phyloP scores from a whole-genome alignment of 1,284 basidiomycete genomes.

The Megacollybia platyphylla region DNA sequence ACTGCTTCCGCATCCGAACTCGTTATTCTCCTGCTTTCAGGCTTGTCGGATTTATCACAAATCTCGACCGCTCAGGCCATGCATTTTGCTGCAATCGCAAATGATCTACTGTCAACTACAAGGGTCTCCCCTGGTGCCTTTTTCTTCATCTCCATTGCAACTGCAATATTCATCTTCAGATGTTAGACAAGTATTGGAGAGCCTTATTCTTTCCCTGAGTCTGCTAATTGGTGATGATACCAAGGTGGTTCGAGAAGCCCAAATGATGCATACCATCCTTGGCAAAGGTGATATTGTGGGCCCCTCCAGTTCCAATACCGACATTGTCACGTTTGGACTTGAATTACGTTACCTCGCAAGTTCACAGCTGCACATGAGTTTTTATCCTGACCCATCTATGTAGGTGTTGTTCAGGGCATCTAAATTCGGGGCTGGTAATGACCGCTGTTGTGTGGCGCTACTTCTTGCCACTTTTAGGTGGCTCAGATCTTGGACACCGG shows the following conservation, averaged over 20 bases:
- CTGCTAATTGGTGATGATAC: slow-evolving; percentile 52
- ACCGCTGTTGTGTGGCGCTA: slow-evolving; percentile 35
- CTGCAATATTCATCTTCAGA: slow-evolving; percentile 10
- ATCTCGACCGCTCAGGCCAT: slow-evolving; percentile 46
- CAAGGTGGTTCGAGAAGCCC: slow-evolving; percentile 51
- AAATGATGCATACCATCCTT: slow-evolving; percentile 49
- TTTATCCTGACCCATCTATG: background rate
- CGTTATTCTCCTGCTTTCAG: slow-evolving; percentile 43
- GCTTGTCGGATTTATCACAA: slow-evolving; percentile 45
- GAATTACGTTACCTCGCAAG: slow-evolving; percentile 46
- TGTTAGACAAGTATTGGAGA: slow-evolving; percentile 44
- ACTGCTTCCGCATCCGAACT: slow-evolving; percentile 48
- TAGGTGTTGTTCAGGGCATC: slow-evolving; percentile 47
- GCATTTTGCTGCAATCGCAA: slow-evolving; percentile 38
- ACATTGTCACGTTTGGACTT: slow-evolving; percentile 50
- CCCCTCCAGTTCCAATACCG: slow-evolving; percentile 40
- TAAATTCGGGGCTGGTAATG: slow-evolving; percentile 51
- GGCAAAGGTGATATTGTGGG: slow-evolving; percentile 44
- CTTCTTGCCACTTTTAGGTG: slow-evolving; percentile 48
- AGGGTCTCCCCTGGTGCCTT: slow-evolving; percentile 21
- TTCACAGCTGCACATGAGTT: slow-evolving; percentile 6
- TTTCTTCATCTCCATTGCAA: too few species aligned
- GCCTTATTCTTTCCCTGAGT: slow-evolving; percentile 43
- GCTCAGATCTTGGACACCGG: slow-evolving; percentile 47
- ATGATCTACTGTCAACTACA: slow-evolving; percentile 38